A percentile compares a stretch with the other conserved stretches of the same genome.
Conservation (phyloP, 2,329 filamentous ascomycete species). For the Penicillium expansum region DNA sequence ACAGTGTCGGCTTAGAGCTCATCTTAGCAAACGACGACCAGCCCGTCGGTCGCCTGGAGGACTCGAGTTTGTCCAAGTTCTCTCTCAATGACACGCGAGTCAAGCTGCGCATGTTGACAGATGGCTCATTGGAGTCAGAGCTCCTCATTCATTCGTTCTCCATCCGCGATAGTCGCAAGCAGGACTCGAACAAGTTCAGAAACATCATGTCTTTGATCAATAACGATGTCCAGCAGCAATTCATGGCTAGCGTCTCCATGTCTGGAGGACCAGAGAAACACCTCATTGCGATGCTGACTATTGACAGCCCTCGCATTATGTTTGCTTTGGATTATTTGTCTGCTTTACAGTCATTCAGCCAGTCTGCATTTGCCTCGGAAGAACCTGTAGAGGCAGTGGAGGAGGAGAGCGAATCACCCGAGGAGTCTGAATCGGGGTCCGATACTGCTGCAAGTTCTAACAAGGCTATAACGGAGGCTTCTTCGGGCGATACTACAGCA, state of each 20-base stretch:
- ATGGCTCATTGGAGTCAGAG: constrained; percentile 88
- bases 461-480: constrained; percentile 21
- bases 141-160: constrained; percentile 92
- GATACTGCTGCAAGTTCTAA: constrained; percentile 29
- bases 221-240: constrained; percentile 85
- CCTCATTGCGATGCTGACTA: constrained; percentile 84
- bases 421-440: constrained; percentile 39
- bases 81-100: constrained; percentile 88
- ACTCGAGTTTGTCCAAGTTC: constrained; percentile 86
- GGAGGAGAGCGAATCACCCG: constrained; percentile 33
- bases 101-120: constrained; percentile 89
- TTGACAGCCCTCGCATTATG: constrained; percentile 92
- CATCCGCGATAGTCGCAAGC: constrained; percentile 84
- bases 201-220: constrained; percentile 98
- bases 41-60: constrained; percentile 74
- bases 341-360: constrained; percentile 79
- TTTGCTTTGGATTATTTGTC: constrained; percentile 96
- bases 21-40: constrained; percentile 71
- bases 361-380: constrained; percentile 60
- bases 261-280: constrained; percentile 77
- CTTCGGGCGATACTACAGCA: constrained; percentile 34
- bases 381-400: constrained; percentile 44
- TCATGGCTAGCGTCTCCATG: constrained; percentile 96
- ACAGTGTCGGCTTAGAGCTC: constrained; percentile 83
- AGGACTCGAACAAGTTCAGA: constrained; percentile 90